Evolutionary conservation across 2,329 filamentous ascomycete species (phyloP).

Genomic region (Arthrobotrys megalospora): DNA sequence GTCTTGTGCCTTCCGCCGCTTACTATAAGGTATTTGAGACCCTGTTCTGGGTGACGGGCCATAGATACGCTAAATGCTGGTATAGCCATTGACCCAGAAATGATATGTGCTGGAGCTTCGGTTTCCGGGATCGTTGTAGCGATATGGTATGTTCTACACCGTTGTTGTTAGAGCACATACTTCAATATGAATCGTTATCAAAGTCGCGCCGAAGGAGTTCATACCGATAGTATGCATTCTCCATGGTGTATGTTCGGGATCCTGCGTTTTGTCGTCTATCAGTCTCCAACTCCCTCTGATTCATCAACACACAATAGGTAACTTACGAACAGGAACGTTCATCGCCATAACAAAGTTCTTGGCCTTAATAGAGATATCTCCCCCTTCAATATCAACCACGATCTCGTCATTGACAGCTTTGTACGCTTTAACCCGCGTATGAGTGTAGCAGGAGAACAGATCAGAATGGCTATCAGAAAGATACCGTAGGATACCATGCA

Average conservation of each 20-base stretch:
- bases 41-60: slow-evolving; percentile 71
- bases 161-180: not conserved
- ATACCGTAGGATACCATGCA: slow-evolving; percentile 72
- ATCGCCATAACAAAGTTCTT: slow-evolving; percentile 72
- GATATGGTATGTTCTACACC: slow-evolving; percentile 72
- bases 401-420: slow-evolving; percentile 70
- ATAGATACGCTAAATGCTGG: slow-evolving; percentile 73
- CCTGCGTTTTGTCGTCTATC: not conserved
- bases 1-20: slow-evolving; percentile 75
- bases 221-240: slow-evolving; percentile 16
- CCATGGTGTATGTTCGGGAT: slow-evolving; percentile 24
- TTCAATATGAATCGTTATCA: no score
- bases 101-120: slow-evolving; percentile 71
- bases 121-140: slow-evolving; percentile 72
- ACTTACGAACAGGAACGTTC: slow-evolving; percentile 72
- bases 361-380: slow-evolving; percentile 70
- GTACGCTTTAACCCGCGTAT: slow-evolving; percentile 70
- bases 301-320: not conserved
- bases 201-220: not conserved
- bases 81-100: slow-evolving; percentile 72
- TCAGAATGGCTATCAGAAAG: slow-evolving; percentile 70
- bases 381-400: slow-evolving; percentile 70
- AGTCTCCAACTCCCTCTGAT: not conserved
- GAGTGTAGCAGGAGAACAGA: slow-evolving; percentile 71
- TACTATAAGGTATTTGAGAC: slow-evolving; percentile 73